Percentiles rank a stretch among this genome's conserved stretches.
Conservation (phyloP, 805 yeast genomes). For the Danielia oregonensis region DNA sequence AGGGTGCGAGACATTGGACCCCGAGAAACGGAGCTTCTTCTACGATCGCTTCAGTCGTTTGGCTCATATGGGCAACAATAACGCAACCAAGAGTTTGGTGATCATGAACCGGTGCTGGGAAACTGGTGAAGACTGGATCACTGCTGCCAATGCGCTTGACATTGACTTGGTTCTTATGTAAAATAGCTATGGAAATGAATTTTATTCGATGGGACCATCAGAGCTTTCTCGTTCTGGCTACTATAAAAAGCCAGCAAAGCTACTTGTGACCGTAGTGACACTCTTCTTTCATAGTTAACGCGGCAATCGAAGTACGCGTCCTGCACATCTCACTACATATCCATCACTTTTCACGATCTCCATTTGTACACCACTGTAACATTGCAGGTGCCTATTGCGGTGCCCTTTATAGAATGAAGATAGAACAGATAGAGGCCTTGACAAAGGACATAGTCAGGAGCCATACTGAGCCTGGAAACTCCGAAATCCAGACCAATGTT, state of each 20-base stretch:
- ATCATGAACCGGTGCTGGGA: conserved; percentile 55
- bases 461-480: conserved; percentile 24
- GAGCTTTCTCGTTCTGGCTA: no score
- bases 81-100: conserved; percentile 42
- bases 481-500: conserved; percentile 24
- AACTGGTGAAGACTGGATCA: conserved; percentile 49
- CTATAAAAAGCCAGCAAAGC: no score
- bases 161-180: conserved; percentile 45
- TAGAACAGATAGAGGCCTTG: conserved; percentile 17
- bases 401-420: no score
- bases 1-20: conserved; percentile 52
- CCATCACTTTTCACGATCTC: no score
- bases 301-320: no score
- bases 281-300: no score
- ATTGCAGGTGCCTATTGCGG: no score
- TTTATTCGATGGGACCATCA: no score
- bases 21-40: conserved; percentile 32
- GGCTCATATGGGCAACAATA: conserved; percentile 40
- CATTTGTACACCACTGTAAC: no score
- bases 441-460: conserved; percentile 22
- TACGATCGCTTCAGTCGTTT: conserved; percentile 38
- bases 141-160: conserved; percentile 38
- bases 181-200: no score
- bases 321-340: no score
- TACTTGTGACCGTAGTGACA: no score